These are phyloP conservation scores for Fallopia convolvulus DNA, from an alignment of 148 eudicot species.

Conservation along the genomic window DNA sequence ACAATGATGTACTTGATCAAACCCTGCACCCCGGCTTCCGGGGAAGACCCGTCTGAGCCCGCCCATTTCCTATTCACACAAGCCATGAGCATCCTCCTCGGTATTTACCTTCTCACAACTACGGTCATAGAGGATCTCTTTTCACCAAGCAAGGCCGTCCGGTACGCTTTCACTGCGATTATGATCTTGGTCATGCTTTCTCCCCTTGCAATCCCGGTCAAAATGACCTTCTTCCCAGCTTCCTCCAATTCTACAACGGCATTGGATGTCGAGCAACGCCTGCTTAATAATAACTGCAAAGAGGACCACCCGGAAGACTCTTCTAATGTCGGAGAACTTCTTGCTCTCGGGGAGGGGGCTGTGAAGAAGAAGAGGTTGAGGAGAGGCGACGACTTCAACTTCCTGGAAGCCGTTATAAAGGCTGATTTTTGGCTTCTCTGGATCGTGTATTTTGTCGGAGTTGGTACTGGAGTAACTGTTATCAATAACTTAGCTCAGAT, in stretches of 20 bases:
- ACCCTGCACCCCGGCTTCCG: conserved; percentile 80
- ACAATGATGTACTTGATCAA: conserved; percentile 60
- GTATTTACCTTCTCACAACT: conserved; percentile 62
- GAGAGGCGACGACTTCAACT: conserved; percentile 83
- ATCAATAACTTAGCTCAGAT: conserved; percentile 92
- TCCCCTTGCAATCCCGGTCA: conserved; percentile 73
- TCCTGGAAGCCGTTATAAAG: conserved; percentile 67
- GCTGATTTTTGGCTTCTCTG: conserved; percentile 97
- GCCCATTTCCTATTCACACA: conserved; percentile 66
- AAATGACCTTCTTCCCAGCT: conserved; percentile 67
- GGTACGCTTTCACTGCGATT: conserved; percentile 36
- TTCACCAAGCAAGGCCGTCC: conserved; percentile 26
- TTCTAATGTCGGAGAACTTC: conserved; percentile 55
- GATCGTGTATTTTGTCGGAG: conserved; percentile 76
- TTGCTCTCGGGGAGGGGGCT: conserved; percentile 87
- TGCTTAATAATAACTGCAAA: too few relatives aligned
- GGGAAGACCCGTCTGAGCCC: conserved; percentile 53
- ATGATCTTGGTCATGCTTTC: conserved; percentile 76
- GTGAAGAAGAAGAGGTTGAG: conserved; percentile 72
- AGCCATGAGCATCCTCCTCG: conserved; percentile 57
- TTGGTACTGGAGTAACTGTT: conserved; percentile 89
- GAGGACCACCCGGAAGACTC: conserved; percentile 2
- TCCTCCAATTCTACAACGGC: conserved; percentile 15
- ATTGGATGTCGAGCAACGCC: too few relatives aligned
- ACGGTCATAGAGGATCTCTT: conserved; percentile 34